Base-by-base conservation (phyloP, 176 grass and related monocot genomes). In the Zoysia japonica region DNA sequence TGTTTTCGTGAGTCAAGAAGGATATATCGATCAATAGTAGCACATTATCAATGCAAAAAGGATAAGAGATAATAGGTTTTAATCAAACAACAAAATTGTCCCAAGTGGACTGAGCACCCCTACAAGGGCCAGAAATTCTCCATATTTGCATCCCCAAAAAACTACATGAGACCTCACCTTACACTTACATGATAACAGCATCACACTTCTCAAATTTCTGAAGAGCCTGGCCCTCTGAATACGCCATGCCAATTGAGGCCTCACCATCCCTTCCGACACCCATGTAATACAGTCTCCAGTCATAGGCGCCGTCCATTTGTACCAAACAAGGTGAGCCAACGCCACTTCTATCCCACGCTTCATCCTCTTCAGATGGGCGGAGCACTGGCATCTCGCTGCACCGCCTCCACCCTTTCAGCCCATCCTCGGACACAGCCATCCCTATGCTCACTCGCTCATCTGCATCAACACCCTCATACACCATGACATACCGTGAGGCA, bases 271-370 rank as follows among this genome's bases (percentile, higher is more conserved):
- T 90, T 5, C 90, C 79, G 67, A 87, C 61, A 42, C 90, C 96
- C 61, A 74, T 82, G 68, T 91, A 99, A 85, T 91, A 91, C 39
- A 99, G 63, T 61, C 92, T 91, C 96, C 96, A 99, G 51, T 87
- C 90, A 69, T 91, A 85, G 3, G 68, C 61, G 36, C 88, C 83
- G 75, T 84, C 90, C 84, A 94, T 81, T 65, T 91, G 92, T 19
- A 98, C 72, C 54, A 98, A 78, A 76, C 71, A 93, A 2, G 96
- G 96, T 12, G 85, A 85, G 54, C 83, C 83, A n/a, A 94, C 83
- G 44, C 84, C 90, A 62, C 36, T 36, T 9, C 9, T 61, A 75
- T 99, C 92, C 96, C 96, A 99, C 43, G 70, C 92, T 2, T 82
- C 81, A 11, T 84, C 88, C 57, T 91, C 79, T 9, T 75, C 71